Conservation (phyloP, 768 basidiomycete species). For the Paxillus ammoniavirescens region DNA sequence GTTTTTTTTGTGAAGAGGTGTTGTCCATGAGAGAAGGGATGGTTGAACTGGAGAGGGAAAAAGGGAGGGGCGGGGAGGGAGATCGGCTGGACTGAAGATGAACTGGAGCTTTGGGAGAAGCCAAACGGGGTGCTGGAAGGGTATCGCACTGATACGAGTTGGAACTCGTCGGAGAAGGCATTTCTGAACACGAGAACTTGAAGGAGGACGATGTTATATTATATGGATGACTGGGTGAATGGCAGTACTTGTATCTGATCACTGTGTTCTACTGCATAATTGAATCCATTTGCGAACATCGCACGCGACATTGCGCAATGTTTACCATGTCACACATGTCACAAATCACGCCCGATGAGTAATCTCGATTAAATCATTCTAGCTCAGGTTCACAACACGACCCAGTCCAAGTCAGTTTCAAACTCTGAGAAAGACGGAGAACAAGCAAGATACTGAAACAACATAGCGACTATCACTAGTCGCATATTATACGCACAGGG, state of each 20-base stretch:
- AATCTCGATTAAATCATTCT: not conserved
- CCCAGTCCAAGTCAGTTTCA: not conserved
- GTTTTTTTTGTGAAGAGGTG: constrained; percentile 1
- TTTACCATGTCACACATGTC: not conserved
- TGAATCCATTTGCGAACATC: constrained; percentile 16
- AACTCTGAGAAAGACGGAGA: constrained; percentile 1
- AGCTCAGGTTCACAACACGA: too few relatives aligned
- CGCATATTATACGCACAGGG: constrained; percentile 35
- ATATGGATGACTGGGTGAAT: too few relatives aligned
- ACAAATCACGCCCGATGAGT: too few relatives aligned
- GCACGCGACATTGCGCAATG: constrained; percentile 35
- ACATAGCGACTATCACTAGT: constrained; percentile 29
- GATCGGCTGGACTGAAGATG: constrained; percentile 3
- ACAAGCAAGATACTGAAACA: constrained; percentile 12
- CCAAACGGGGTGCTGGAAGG: constrained; percentile 60
- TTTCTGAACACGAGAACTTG: constrained; percentile 1
- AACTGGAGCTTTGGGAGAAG: constrained; percentile 13
- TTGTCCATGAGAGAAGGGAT: constrained; percentile 3
- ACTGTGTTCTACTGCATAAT: too few relatives aligned
- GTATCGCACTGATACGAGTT: constrained; percentile 65
- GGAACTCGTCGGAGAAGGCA: constrained; percentile 18
- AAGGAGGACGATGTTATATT: constrained; percentile 1
- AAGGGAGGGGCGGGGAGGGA: constrained; percentile 16
- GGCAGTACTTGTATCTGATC: too few relatives aligned
- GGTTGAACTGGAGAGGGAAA: constrained; percentile 20